A percentile compares a stretch with the other conserved stretches of the same genome.
Conservation (phyloP, 495 filamentous ascomycete species). For the Podospora appendiculata region DNA sequence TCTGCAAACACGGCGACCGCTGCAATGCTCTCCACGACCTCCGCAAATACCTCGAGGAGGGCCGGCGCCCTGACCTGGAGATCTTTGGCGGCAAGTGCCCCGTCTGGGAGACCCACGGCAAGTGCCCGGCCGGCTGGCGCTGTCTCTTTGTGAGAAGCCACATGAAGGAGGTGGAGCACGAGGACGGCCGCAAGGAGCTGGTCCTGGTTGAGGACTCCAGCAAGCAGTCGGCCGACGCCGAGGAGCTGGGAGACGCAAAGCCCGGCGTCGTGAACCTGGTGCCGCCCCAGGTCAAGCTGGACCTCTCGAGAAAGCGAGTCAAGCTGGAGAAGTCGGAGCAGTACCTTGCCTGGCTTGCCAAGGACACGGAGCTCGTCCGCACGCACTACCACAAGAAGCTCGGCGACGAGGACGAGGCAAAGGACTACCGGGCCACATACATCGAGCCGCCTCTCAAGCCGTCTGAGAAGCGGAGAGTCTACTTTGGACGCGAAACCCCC, state of each 20-base stretch:
- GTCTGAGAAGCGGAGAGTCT: conserved; percentile 86
- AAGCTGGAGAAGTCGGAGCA: conserved; percentile 61
- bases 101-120: conserved; percentile 65
- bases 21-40: conserved; percentile 79
- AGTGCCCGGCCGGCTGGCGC: conserved; percentile 79
- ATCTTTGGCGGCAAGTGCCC: conserved; percentile 73
- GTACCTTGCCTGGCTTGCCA: conserved; percentile 68
- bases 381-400: conserved; percentile 45
- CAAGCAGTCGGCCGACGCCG: conserved; percentile 3
- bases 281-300: conserved; percentile 53
- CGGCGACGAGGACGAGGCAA: conserved; percentile 33
- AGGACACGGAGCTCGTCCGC: conserved; percentile 42
- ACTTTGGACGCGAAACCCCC: conserved; percentile 89
- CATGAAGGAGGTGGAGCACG: conserved; percentile 61
- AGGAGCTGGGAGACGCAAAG: conserved; percentile 18
- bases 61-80: conserved; percentile 69
- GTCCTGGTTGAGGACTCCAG: conserved; percentile 46
- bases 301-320: conserved; percentile 59
- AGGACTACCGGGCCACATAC: conserved; percentile 72
- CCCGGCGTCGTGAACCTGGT: conserved; percentile 68
- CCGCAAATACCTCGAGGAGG: conserved; percentile 73
- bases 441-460: conserved; percentile 77
- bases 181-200: conserved; percentile 76
- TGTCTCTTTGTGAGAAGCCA: conserved; percentile 84
- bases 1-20: conserved; percentile 65